Percentiles rank a stretch among this genome's conserved stretches.
Conservation (phyloP, 2,329 filamentous ascomycete genomes). For the Ascomycota sp. region DNA sequence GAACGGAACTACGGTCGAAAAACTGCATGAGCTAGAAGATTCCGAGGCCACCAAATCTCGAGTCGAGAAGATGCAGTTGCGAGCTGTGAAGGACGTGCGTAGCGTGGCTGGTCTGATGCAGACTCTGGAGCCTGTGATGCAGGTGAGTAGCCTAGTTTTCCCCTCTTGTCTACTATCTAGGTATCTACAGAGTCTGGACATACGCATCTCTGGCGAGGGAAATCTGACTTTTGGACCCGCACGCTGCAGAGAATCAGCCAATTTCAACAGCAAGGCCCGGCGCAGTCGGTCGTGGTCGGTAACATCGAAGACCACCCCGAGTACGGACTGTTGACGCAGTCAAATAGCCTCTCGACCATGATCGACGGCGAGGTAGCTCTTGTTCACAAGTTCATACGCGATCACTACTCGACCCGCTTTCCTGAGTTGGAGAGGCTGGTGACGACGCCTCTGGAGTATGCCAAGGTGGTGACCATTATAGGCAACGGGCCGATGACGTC, state of each 20-base stretch:
- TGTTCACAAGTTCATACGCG: constrained; percentile 89
- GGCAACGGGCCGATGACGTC: constrained; percentile 77
- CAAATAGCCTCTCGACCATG: constrained; percentile 73
- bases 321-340: constrained; percentile 72
- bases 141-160: constrained; percentile 37
- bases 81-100: constrained; percentile 54
- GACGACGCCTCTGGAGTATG: constrained; percentile 83
- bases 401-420: constrained; percentile 87
- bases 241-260: constrained; percentile 55
- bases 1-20: constrained; percentile 35
- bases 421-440: constrained; percentile 82
- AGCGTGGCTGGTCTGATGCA: constrained; percentile 67
- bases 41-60: constrained; percentile 55
- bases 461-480: constrained; percentile 82
- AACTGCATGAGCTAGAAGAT: constrained; percentile 33
- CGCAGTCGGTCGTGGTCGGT: constrained; percentile 46
- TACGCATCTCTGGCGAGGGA: constrained; percentile 29
- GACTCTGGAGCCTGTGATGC: constrained; percentile 57
- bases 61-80: constrained; percentile 65
- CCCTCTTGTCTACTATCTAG: constrained; percentile 5
- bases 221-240: constrained; percentile 43
- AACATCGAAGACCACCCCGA: constrained; percentile 85
- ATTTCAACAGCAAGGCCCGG: constrained; percentile 49
- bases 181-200: constrained; percentile 35
- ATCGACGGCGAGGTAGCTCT: constrained; percentile 86